These are phyloP conservation scores for Aureobasidium subglaciale DNA, from an alignment of 2,329 filamentous ascomycete species.

Conservation along the genomic window DNA sequence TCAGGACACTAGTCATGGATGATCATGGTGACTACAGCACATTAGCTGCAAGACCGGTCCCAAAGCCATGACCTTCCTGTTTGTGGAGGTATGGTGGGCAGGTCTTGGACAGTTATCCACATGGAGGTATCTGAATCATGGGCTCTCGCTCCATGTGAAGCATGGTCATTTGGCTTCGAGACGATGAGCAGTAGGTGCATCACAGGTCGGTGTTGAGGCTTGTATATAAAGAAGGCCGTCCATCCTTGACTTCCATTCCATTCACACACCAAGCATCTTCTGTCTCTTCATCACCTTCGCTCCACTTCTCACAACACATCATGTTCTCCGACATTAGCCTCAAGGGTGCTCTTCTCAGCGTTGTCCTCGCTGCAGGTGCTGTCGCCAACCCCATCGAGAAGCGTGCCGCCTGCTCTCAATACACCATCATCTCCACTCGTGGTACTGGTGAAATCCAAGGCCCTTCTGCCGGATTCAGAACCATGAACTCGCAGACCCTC, in stretches of 20 bases:
- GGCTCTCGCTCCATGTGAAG: neutral
- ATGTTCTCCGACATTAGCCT: slow-evolving; percentile 8
- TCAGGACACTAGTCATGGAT: neutral
- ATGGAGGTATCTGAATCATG: neutral
- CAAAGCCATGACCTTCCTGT: neutral
- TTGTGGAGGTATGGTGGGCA: neutral
- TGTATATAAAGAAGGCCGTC: neutral
- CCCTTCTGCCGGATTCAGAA: slow-evolving; percentile 25
- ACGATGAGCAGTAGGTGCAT: neutral
- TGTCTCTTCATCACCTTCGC: neutral
- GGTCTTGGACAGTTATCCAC: neutral
- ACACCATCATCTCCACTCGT: slow-evolving; percentile 24
- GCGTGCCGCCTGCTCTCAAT: slow-evolving; percentile 10
- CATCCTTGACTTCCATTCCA: neutral
- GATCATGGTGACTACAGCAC: neutral
- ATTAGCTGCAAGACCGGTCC: neutral
- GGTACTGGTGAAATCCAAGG: slow-evolving; percentile 24
- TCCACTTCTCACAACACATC: neutral
- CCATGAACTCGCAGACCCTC: slow-evolving; percentile 28
- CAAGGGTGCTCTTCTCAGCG: slow-evolving; percentile 5
- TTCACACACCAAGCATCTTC: neutral
- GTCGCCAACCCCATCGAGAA: slow-evolving; percentile 9
- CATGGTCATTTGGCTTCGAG: neutral
- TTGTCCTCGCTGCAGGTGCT: neutral
- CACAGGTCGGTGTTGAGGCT: neutral